These are phyloP conservation scores for Vaccinium corymbosum DNA, from an alignment of 148 eudicot genomes.

Conservation along the genomic window DNA sequence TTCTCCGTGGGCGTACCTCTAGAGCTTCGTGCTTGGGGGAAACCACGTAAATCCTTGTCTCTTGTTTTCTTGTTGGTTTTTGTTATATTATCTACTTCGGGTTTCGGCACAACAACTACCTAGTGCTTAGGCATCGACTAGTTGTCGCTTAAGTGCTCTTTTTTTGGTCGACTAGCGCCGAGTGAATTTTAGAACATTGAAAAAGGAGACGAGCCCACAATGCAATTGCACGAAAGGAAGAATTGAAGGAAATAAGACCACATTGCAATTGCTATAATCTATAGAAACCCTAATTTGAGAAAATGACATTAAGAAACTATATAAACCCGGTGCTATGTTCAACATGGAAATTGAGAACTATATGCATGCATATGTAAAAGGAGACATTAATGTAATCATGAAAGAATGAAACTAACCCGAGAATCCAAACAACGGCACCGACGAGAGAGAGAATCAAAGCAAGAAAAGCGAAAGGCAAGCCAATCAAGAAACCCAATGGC, in stretches of 20 bases:
- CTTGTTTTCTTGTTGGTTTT: no score
- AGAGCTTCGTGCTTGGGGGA: no score
- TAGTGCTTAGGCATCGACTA: no score
- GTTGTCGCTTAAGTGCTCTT: no score
- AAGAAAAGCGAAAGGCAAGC: constrained; percentile 26
- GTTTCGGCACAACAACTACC: no score
- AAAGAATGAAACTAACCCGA: constrained; percentile 17
- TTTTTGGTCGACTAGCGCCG: no score
- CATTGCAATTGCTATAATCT: not conserved
- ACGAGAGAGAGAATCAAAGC: constrained; percentile 20
- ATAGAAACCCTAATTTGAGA: not conserved
- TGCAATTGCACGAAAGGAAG: no score
- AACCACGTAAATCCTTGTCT: no score
- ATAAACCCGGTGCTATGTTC: not conserved
- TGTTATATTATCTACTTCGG: no score
- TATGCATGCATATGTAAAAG: not conserved
- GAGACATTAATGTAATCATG: not conserved
- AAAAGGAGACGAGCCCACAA: not conserved
- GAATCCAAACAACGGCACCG: constrained; percentile 30
- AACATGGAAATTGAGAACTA: not conserved
- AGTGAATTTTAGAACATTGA: no score
- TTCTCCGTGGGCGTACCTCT: no score
- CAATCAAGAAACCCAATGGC: constrained; percentile 30
- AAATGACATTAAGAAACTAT: not conserved
- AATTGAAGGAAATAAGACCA: no score